Conservation (phyloP, 192 early-diverging fungal genomes). For the Linnemannia hyalina region DNA sequence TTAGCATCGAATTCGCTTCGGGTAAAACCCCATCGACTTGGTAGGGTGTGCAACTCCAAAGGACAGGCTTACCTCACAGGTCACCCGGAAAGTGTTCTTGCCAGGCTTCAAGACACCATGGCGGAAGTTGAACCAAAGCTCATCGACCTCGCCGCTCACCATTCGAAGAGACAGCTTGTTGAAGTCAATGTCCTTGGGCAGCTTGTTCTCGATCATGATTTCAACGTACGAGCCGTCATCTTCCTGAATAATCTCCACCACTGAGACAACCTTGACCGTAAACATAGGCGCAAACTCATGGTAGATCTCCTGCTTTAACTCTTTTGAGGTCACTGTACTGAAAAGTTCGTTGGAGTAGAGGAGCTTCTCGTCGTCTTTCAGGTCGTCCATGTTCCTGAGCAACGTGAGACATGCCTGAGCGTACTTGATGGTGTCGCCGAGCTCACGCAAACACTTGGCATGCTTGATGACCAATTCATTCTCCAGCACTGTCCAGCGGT, state of each 20-base stretch:
- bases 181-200: constrained; percentile 65
- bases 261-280: constrained; percentile 58
- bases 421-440: constrained; percentile 64
- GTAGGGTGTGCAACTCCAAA: not conserved
- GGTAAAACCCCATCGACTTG: not conserved
- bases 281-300: constrained; percentile 69
- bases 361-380: constrained; percentile 58
- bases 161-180: constrained; percentile 62
- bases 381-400: constrained; percentile 61
- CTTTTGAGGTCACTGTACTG: constrained; percentile 38
- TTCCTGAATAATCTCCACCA: constrained; percentile 71
- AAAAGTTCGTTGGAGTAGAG: constrained; percentile 66
- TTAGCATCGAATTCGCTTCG: not conserved
- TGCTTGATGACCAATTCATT: constrained; percentile 74
- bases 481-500: constrained; percentile 78
- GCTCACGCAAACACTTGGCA: constrained; percentile 70
- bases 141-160: constrained; percentile 66
- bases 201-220: constrained; percentile 65
- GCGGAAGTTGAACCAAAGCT: constrained; percentile 62
- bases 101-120: constrained; percentile 65
- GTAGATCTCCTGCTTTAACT: constrained; percentile 55
- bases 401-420: constrained; percentile 63
- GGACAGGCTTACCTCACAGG: constrained; percentile 59
- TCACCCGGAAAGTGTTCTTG: constrained; percentile 62
- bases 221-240: constrained; percentile 68